Evolutionary conservation across 371 early-diverging fungal genomes (phyloP), one percentile per base, ranked within the genome.

Genomic region (Mortierella sp.): DNA sequence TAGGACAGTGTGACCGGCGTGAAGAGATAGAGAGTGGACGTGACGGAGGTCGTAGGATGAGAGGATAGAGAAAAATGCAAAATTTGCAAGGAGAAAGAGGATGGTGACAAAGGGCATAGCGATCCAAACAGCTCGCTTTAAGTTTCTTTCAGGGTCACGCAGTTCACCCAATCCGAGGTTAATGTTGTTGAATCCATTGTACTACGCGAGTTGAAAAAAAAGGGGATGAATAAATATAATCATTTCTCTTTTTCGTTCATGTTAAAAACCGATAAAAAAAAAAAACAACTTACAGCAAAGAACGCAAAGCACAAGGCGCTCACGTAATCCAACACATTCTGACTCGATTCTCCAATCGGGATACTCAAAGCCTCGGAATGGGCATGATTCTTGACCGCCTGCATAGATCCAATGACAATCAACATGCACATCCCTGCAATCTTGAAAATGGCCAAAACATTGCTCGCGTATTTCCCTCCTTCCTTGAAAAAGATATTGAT

Each of bases 141-240:
- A 77, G 28, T 83, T 83, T 35, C 68, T 40, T 11, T 76, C 83
- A 1, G 83, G 83, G 28, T 83, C 62, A 0, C 77, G 76, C 0
- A 83, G 65, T 40, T 83, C 83, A 24, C 83, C 83, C 5, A 83
- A 70, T 9, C 83, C 83, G 14, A 83, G 68, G 22, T 83, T 83
- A 64, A 83, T 83, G 37, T 83, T 83, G 71, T 83, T 83, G 73
- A 83, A 83, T 3, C 83, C 83, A 24, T 83, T 83, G 65, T 67
- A 83, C 83, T 83, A 64, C 39, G 1, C 0, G 16, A 39, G 43
- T 20, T 62, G 37, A 43, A 43, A 51, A 49, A 39, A 40, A 64
- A 49, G 22, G 35, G 10, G 3, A 10, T 4, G 1, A 26, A 18
- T 32, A 24, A 49, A 14, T 14, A 20, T 59, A 9, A 5, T 62